phyloP scores from a whole-genome alignment of 192 early-diverging fungal genomes.

The Phlyctochytrium planicorne region DNA sequence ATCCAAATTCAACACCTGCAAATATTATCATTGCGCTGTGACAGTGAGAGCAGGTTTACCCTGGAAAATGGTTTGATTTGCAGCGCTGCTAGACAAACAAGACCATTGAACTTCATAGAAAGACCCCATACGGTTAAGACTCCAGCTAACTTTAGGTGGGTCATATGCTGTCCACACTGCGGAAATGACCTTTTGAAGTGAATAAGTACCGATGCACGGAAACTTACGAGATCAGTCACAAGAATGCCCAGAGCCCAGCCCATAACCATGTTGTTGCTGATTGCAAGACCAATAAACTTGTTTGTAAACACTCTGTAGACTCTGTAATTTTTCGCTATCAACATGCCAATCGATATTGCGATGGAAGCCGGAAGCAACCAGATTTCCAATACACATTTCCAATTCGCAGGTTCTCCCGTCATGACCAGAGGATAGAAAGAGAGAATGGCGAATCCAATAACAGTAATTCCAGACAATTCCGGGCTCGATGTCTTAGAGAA shows the following conservation, averaged over 20 bases:
- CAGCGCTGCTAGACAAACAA: not conserved
- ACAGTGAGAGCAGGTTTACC: no score
- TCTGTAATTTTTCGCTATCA: slow-evolving; percentile 11
- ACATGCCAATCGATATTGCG: not conserved
- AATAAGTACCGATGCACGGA: not conserved
- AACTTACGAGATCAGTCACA: not conserved
- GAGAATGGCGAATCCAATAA: not conserved
- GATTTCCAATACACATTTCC: slow-evolving; percentile 6
- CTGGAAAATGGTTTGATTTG: no score
- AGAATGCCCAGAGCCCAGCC: not conserved
- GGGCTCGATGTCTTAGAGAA: not conserved
- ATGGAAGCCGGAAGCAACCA: slow-evolving; percentile 4
- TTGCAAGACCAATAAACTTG: not conserved
- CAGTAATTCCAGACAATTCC: not conserved
- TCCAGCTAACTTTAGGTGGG: not conserved
- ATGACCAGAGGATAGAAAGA: not conserved
- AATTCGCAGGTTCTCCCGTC: not conserved
- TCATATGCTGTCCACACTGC: not conserved
- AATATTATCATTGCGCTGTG: not conserved
- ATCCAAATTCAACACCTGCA: not conserved
- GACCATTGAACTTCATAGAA: not conserved
- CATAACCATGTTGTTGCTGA: slow-evolving; percentile 1
- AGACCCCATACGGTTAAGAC: not conserved
- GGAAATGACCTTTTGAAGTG: not conserved
- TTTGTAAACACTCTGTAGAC: slow-evolving; percentile 8